Evolutionary conservation across 352 stramenopile species (phyloP).

Genomic region (Blastocystis sp.): DNA sequence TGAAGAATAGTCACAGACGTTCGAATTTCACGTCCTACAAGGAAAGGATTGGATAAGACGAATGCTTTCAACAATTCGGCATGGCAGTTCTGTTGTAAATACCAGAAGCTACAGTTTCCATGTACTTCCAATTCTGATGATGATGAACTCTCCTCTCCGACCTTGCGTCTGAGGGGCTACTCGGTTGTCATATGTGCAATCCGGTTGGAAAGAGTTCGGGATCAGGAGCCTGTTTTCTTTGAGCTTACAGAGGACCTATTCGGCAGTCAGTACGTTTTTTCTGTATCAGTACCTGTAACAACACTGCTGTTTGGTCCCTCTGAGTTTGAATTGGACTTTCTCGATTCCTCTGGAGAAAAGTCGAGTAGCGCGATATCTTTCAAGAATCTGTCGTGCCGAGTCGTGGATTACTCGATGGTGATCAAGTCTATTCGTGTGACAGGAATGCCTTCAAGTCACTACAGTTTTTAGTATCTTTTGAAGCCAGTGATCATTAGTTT

Average conservation of each 20-base stretch:
- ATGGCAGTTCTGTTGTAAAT: not conserved
- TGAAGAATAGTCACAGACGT: too few relatives aligned
- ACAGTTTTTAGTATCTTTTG: slow-evolving; percentile 2
- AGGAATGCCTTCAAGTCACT: not conserved
- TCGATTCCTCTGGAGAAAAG: not conserved
- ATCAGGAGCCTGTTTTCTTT: not conserved
- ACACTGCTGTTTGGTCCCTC: slow-evolving; percentile 25
- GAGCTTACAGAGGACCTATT: not conserved
- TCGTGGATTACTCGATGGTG: not conserved
- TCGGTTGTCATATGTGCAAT: not conserved
- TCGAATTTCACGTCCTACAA: too few relatives aligned
- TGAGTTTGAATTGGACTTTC: not conserved
- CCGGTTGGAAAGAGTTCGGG: not conserved
- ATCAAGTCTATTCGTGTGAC: not conserved
- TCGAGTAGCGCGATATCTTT: not conserved
- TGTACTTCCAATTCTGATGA: not conserved
- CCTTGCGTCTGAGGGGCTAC: not conserved
- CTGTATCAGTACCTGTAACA: not conserved
- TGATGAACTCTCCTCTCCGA: not conserved
- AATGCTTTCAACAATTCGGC: too few relatives aligned
- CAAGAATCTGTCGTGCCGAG: not conserved
- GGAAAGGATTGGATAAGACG: too few relatives aligned
- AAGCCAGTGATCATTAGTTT: not conserved
- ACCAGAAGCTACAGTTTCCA: not conserved
- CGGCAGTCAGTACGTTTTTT: not conserved